Conservation (phyloP, 2,329 filamentous ascomycete species). For the Aspergillus piperis region DNA sequence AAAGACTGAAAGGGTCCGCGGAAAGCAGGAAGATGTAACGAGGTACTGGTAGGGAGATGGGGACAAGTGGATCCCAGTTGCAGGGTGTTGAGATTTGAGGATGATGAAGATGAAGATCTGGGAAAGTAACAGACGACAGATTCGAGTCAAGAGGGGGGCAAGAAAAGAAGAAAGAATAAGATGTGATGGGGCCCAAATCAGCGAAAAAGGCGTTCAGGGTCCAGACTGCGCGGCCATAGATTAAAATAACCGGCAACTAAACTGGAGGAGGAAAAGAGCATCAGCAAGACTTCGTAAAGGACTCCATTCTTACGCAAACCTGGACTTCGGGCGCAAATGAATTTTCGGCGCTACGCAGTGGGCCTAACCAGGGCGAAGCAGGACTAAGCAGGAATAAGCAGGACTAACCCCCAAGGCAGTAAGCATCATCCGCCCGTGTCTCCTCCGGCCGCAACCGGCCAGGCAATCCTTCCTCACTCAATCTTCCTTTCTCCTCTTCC, state of each 20-base stretch:
- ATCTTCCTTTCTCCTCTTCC: slow-evolving; percentile 3
- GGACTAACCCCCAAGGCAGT: background rate
- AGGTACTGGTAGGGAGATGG: background rate
- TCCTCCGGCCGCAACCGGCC: slow-evolving; percentile 15
- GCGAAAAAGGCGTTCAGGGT: background rate
- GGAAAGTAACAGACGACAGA: too few relatives aligned
- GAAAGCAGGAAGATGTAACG: too few relatives aligned
- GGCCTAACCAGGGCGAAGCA: background rate
- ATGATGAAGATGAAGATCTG: background rate
- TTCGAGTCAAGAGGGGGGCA: too few relatives aligned
- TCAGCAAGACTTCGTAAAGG: too few relatives aligned
- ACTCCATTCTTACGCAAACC: background rate
- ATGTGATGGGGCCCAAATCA: background rate
- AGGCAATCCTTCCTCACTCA: background rate
- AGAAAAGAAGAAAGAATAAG: too few relatives aligned
- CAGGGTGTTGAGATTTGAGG: background rate
- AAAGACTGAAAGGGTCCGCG: background rate
- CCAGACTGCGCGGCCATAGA: slow-evolving; percentile 1
- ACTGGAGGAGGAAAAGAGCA: background rate
- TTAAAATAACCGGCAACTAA: slow-evolving; percentile 1
- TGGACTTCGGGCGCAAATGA: background rate
- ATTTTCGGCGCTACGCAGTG: background rate
- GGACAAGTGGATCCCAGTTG: background rate
- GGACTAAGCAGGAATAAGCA: too few relatives aligned
- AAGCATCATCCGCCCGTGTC: background rate